Percentiles rank a stretch among this genome's conserved stretches.
phyloP scores from a whole-genome alignment of 208 protist genomes.

The Leishmania martiniquensis region DNA sequence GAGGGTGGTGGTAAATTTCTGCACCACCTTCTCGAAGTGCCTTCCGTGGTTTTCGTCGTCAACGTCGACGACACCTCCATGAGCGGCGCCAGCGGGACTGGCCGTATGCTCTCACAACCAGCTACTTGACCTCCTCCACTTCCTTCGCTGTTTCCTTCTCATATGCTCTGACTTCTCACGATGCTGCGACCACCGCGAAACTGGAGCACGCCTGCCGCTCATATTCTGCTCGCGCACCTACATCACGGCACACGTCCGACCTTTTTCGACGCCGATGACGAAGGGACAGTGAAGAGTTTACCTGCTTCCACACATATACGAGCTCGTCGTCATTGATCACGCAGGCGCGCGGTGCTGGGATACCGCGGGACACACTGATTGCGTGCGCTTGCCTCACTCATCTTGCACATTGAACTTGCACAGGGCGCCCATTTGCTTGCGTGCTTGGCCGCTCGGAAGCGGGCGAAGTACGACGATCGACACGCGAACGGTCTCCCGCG shows the following conservation, averaged over 20 bases:
- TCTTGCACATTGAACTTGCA: background rate
- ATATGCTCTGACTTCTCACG: constrained; percentile 1
- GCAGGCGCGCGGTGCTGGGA: background rate
- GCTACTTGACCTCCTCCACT: background rate
- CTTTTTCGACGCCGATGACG: background rate
- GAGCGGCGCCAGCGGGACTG: background rate
- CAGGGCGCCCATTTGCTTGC: background rate
- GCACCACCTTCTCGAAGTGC: background rate
- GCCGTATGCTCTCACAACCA: background rate
- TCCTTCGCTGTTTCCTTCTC: constrained; percentile 5
- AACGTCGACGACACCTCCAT: background rate
- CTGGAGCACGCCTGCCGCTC: background rate
- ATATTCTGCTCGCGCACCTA: constrained; percentile 24
- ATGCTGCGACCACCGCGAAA: background rate
- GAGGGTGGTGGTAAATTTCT: background rate
- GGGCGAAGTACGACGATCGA: background rate
- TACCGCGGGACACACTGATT: background rate
- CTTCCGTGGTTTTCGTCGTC: background rate
- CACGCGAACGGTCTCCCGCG: background rate
- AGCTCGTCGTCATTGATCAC: constrained; percentile 1
- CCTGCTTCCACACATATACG: background rate
- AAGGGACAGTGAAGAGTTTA: background rate
- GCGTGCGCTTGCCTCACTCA: background rate
- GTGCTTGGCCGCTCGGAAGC: background rate
- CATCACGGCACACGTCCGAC: constrained; percentile 10